These are phyloP conservation scores for Arthrobotrys iridis DNA, from an alignment of 2,329 filamentous ascomycete species.

Conservation along the genomic window DNA sequence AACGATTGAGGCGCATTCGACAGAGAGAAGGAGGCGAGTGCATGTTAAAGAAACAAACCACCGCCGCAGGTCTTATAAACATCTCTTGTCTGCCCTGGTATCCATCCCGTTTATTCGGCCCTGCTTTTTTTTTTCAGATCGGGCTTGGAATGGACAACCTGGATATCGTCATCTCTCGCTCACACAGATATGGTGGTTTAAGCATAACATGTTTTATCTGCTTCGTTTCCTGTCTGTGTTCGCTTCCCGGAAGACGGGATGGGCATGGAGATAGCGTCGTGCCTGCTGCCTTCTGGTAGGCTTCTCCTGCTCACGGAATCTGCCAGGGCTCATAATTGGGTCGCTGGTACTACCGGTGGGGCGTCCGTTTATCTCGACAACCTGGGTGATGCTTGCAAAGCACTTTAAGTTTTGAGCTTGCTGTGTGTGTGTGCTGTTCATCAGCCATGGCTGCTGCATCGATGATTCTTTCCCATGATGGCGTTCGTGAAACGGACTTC, in stretches of 20 bases:
- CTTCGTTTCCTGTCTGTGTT: conserved; percentile 27
- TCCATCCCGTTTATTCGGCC: not conserved
- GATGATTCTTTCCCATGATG: conserved; percentile 34
- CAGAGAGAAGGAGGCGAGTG: conserved; percentile 35
- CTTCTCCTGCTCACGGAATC: conserved; percentile 40
- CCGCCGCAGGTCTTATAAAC: conserved; percentile 19
- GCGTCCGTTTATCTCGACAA: conserved; percentile 20
- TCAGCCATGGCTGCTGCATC: conserved; percentile 20
- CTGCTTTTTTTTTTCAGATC: not conserved
- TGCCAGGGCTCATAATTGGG: conserved; percentile 38
- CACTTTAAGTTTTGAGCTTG: conserved; percentile 23
- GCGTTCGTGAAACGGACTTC: conserved; percentile 38
- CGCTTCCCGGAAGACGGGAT: conserved; percentile 28
- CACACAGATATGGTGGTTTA: conserved; percentile 15
- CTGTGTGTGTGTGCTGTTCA: conserved; percentile 28
- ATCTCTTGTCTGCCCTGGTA: not conserved
- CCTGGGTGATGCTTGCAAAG: conserved; percentile 48
- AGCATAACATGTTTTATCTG: conserved; percentile 5
- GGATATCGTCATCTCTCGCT: conserved; percentile 40
- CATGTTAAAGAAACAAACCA: not conserved
- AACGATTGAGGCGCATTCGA: conserved; percentile 48
- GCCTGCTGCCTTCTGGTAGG: not conserved
- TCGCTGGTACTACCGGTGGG: conserved; percentile 29
- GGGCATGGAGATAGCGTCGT: conserved; percentile 3
- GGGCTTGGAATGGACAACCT: not conserved